Evolutionary conservation across 2,329 filamentous ascomycete species (phyloP).

Genomic region (Fusarium pilosicola): DNA sequence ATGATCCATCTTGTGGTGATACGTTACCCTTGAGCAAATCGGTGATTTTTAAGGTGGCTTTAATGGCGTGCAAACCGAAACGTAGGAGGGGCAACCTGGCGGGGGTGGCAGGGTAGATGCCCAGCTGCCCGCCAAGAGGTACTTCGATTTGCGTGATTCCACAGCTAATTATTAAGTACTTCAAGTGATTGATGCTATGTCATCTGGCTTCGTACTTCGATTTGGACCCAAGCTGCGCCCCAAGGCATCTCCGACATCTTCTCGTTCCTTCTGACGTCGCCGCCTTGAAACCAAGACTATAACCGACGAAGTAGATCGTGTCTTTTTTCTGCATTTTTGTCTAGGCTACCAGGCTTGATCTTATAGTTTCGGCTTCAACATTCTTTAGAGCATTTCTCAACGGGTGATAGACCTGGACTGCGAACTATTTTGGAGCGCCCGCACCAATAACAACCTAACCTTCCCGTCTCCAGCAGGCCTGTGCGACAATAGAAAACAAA

Average conservation of each 20-base stretch:
- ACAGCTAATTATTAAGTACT: conserved; percentile 12
- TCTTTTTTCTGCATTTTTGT: conserved; percentile 23
- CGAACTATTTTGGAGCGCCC: conserved; percentile 19
- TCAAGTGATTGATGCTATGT: conserved; percentile 30
- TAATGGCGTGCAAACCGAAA: conserved; percentile 26
- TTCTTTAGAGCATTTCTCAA: conserved; percentile 4
- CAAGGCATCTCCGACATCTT: conserved; percentile 35
- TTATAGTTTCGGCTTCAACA: conserved; percentile 9
- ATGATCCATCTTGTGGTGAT: conserved; percentile 2
- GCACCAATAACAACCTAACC: conserved; percentile 14
- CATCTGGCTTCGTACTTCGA: conserved; percentile 33
- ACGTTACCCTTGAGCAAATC: conserved; percentile 29
- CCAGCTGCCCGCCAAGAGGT: conserved; percentile 20
- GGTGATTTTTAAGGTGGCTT: conserved; percentile 32
- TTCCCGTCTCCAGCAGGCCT: conserved; percentile 33
- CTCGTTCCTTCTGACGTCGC: conserved; percentile 38
- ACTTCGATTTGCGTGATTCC: background rate
- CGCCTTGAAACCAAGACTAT: conserved; percentile 25
- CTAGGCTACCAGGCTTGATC: background rate
- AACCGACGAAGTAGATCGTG: conserved; percentile 17
- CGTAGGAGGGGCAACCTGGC: conserved; percentile 46
- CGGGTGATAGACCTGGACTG: background rate
- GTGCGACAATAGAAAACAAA: conserved; percentile 40
- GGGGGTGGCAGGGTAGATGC: conserved; percentile 26
- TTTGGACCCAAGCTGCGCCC: conserved; percentile 41